Conservation (phyloP, 495 filamentous ascomycete genomes). For the Penicillium canariense region DNA sequence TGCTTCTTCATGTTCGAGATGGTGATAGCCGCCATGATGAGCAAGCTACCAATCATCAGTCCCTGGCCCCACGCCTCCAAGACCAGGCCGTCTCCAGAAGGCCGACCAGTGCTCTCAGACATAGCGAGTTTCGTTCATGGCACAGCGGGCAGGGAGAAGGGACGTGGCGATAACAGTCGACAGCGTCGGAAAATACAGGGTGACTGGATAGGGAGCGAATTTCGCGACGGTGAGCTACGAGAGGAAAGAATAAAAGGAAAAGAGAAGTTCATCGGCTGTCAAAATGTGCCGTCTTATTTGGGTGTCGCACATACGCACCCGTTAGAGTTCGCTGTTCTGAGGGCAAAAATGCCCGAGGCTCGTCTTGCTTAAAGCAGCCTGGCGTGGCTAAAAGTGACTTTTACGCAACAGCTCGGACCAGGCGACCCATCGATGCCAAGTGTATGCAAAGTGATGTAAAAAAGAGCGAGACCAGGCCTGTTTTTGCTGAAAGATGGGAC, state of each 20-base stretch:
- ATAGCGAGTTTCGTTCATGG: conserved; percentile 12
- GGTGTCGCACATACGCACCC: conserved; percentile 1
- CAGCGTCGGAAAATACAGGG: not conserved
- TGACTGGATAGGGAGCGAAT: not conserved
- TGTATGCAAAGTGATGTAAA: too few species aligned
- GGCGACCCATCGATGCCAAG: too few species aligned
- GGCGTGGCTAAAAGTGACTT: not conserved
- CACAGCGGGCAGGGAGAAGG: not conserved
- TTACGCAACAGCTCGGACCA: not conserved
- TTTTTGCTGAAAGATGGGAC: too few species aligned
- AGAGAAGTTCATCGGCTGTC: not conserved
- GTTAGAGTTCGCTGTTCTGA: conserved; percentile 1
- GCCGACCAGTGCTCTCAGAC: conserved; percentile 19
- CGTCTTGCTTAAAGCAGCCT: not conserved
- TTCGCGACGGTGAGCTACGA: not conserved
- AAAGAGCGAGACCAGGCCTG: too few species aligned
- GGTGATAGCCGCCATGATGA: conserved; percentile 46
- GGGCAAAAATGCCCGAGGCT: not conserved
- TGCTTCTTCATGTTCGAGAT: conserved; percentile 42
- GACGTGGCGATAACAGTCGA: too few species aligned
- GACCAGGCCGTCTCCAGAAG: conserved; percentile 37
- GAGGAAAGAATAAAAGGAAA: not conserved
- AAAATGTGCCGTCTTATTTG: conserved; percentile 10
- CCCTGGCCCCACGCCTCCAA: conserved; percentile 52
- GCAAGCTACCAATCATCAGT: conserved; percentile 45